Evolutionary conservation across 495 filamentous ascomycete species (phyloP).

Genomic region (Lasiosphaeria ovina): DNA sequence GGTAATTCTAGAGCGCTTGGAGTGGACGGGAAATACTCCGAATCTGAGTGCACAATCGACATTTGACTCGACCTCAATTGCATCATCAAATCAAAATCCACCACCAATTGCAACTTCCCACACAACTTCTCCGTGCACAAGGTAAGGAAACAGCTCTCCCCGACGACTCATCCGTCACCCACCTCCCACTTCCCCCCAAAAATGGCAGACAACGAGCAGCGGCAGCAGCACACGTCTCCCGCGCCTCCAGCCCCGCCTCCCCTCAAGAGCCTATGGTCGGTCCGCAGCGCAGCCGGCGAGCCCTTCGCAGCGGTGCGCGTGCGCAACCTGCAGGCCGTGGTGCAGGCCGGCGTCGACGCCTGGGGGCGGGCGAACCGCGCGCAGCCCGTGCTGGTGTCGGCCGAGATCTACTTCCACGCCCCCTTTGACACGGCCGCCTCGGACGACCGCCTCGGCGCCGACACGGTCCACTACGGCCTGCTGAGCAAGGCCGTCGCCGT

Average conservation of each 20-base stretch:
- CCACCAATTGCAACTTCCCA: too few relatives aligned
- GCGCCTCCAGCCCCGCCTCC: neutral
- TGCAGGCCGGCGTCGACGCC: slow-evolving; percentile 48
- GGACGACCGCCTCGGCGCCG: slow-evolving; percentile 47
- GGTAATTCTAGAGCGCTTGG: too few relatives aligned
- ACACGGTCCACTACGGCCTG: slow-evolving; percentile 61
- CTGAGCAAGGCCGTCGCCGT: slow-evolving; percentile 53
- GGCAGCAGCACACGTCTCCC: neutral
- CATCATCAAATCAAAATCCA: too few relatives aligned
- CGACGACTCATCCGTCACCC: too few relatives aligned
- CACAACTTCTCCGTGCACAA: too few relatives aligned
- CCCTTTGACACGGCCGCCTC: slow-evolving; percentile 49
- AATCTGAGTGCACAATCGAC: too few relatives aligned
- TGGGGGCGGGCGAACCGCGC: slow-evolving; percentile 50
- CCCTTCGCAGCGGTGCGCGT: slow-evolving; percentile 45
- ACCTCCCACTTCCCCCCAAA: neutral
- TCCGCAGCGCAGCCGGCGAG: slow-evolving; percentile 35
- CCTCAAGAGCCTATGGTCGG: slow-evolving; percentile 33
- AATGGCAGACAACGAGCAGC: slow-evolving; percentile 5
- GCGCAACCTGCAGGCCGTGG: slow-evolving; percentile 47
- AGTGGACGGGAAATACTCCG: too few relatives aligned
- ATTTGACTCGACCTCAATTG: too few relatives aligned
- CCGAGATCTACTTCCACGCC: slow-evolving; percentile 44
- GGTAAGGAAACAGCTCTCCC: too few relatives aligned
- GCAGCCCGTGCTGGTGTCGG: slow-evolving; percentile 56